A percentile compares a stretch with the other conserved stretches of the same genome.
These are phyloP conservation scores for Kwoniella botswanensis DNA, from an alignment of 768 basidiomycete species.

Conservation along the genomic window DNA sequence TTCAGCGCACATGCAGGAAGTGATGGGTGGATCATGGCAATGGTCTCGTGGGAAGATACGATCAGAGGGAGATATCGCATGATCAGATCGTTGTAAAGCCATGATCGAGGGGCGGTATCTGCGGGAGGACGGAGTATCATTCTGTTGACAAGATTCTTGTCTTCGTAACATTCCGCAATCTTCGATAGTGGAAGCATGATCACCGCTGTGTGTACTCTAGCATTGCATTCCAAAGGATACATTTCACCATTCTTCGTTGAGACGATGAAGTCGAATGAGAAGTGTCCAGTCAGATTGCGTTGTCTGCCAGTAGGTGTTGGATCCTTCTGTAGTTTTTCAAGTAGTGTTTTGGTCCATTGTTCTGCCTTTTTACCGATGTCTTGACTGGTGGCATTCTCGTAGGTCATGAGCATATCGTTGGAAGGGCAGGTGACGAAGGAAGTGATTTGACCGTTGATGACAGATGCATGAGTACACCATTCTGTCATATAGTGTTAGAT, in stretches of 20 bases:
- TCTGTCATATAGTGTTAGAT: conserved; percentile 24
- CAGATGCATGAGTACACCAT: conserved; percentile 58
- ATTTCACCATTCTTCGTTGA: conserved; percentile 49
- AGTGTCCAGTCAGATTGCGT: conserved; percentile 52
- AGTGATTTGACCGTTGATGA: conserved; percentile 51
- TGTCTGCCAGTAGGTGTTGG: conserved; percentile 34
- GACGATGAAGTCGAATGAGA: conserved; percentile 58
- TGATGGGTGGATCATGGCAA: conserved; percentile 44
- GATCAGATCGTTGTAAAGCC: conserved; percentile 53
- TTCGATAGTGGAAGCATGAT: conserved; percentile 46
- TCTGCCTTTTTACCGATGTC: conserved; percentile 46
- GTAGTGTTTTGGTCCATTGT: conserved; percentile 52
- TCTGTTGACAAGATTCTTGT: not conserved
- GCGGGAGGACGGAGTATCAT: conserved; percentile 31
- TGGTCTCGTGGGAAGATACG: conserved; percentile 31
- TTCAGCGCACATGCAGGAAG: conserved; percentile 38
- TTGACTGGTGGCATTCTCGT: conserved; percentile 51
- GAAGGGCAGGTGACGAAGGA: conserved; percentile 57
- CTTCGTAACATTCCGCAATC: conserved; percentile 42
- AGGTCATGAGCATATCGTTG: conserved; percentile 59
- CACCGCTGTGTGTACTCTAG: conserved; percentile 57
- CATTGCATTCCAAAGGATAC: conserved; percentile 59
- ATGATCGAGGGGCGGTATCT: conserved; percentile 42
- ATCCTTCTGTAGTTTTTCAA: conserved; percentile 39
- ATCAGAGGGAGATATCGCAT: conserved; percentile 47